Evolutionary conservation across 176 grass and related monocot species (phyloP).

Genomic region (Phyllostachys edulis): DNA sequence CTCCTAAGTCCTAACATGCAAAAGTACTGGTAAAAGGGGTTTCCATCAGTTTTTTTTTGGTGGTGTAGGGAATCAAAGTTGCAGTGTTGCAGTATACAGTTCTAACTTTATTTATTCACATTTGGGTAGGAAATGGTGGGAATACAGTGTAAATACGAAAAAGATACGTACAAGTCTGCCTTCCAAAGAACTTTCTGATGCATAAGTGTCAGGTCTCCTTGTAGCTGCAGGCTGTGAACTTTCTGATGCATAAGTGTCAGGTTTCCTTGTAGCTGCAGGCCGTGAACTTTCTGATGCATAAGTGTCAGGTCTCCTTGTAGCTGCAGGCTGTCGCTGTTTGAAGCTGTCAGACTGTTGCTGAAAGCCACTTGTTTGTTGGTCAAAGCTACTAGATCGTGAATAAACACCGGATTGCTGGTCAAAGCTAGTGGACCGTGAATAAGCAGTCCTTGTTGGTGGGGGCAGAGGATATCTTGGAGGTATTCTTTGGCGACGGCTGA

Average conservation of each 20-base stretch:
- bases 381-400: slow-evolving; percentile 75
- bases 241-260: slow-evolving; percentile 43
- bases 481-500: slow-evolving; percentile 67
- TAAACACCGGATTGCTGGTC: slow-evolving; percentile 58
- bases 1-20: not conserved
- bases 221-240: slow-evolving; percentile 42
- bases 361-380: slow-evolving; percentile 46
- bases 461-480: slow-evolving; percentile 62
- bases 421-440: slow-evolving; percentile 79
- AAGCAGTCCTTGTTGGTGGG: slow-evolving; percentile 53
- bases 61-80: not conserved
- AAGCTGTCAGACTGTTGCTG: slow-evolving; percentile 41
- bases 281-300: slow-evolving; percentile 50
- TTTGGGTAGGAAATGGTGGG: not conserved
- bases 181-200: slow-evolving; percentile 41
- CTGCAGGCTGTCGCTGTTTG: slow-evolving; percentile 46
- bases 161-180: slow-evolving; percentile 56
- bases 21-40: not conserved
- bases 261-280: slow-evolving; percentile 34
- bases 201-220: slow-evolving; percentile 35
- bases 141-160: not conserved
- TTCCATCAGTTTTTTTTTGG: not conserved
- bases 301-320: slow-evolving; percentile 42
- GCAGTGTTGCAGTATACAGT: not conserved
- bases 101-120: not conserved